These are phyloP conservation scores for Polytrichum formosum DNA, from an alignment of 225 moss, liverwort and hornwort species.

Conservation along the genomic window DNA sequence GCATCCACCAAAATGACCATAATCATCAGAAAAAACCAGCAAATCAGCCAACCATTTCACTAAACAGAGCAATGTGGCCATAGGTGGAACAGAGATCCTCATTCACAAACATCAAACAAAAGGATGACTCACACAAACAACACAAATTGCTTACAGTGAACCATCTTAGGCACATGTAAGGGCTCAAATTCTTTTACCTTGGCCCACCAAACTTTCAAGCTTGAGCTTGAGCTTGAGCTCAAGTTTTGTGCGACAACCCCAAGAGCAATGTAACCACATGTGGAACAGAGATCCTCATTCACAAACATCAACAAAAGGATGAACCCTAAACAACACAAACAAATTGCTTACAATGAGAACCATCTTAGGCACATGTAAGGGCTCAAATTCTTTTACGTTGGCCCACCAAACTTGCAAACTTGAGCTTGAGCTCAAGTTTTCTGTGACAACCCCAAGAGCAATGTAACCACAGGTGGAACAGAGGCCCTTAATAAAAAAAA, in stretches of 20 bases:
- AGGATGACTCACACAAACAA: not conserved
- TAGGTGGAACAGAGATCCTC: not conserved
- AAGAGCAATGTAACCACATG: not conserved
- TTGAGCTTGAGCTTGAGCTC: not conserved
- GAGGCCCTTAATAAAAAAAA: not conserved
- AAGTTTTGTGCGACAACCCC: not conserved
- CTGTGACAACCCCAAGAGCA: not conserved
- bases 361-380: not conserved
- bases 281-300: not conserved
- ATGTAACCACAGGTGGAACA: not conserved
- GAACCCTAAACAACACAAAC: not conserved
- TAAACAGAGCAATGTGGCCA: not conserved
- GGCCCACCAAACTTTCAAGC: no score
- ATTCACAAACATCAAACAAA: not conserved
- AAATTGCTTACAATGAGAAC: slow-evolving; percentile 36
- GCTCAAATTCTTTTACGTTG: no score
- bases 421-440: not conserved
- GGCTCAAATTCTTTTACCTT: no score
- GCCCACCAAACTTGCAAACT: no score
- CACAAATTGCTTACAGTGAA: slow-evolving; percentile 34
- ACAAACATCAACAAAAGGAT: not conserved
- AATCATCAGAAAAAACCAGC: slow-evolving; percentile 5
- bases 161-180: not conserved
- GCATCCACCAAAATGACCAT: not conserved
- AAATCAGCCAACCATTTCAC: not conserved